These are phyloP conservation scores for Themeda triandra DNA, from an alignment of 176 grass and related monocot species.

Conservation along the genomic window DNA sequence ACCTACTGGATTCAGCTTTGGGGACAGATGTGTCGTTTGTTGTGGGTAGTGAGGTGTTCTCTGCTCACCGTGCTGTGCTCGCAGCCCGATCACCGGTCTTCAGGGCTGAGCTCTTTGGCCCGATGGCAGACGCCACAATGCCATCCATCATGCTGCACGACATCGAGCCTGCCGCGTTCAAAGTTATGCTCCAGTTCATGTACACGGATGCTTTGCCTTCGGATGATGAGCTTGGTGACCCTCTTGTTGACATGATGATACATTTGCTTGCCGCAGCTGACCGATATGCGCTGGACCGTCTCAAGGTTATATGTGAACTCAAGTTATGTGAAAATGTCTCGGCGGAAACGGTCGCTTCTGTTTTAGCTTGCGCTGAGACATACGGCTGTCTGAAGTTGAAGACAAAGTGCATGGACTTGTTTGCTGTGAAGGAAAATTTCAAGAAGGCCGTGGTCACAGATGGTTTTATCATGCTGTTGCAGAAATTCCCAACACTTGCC, in stretches of 20 bases:
- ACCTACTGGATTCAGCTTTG: too few species aligned
- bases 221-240: background rate
- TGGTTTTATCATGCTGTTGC: background rate
- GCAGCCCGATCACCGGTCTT: background rate
- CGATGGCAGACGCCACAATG: background rate
- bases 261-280: conserved; percentile 45
- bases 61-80: too few species aligned
- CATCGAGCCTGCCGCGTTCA: background rate
- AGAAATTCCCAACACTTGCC: conserved; percentile 10
- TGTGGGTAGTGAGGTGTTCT: too few species aligned
- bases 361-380: conserved; percentile 41
- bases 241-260: background rate
- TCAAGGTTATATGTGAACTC: conserved; percentile 36
- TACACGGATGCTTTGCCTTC: conserved; percentile 38
- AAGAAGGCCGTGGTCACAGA: conserved; percentile 17
- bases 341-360: conserved; percentile 6
- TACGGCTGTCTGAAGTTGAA: conserved; percentile 47
- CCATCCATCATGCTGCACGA: background rate
- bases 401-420: conserved; percentile 41
- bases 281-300: conserved; percentile 41
- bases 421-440: conserved; percentile 35
- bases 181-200: conserved; percentile 42
- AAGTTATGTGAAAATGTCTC: conserved; percentile 26
- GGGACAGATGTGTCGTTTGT: too few species aligned
- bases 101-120: background rate